Base-by-base conservation (phyloP, 495 filamentous ascomycete species). In the Oleoguttula mirabilis region DNA sequence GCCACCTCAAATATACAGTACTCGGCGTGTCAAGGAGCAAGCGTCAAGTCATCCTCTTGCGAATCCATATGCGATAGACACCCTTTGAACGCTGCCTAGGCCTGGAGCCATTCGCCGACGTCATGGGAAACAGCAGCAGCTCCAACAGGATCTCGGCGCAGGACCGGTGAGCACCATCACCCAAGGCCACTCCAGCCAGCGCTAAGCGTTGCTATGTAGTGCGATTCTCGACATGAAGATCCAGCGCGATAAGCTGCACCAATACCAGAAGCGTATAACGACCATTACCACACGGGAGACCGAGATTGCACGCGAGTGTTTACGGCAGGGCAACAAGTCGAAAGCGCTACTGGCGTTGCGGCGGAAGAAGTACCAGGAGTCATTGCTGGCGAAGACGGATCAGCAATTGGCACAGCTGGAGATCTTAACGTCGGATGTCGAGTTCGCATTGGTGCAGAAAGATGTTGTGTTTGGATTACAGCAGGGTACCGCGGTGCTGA, bases 201-300 rank as follows among this genome's bases (percentile, higher is more conserved):
- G n/a, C n/a, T n/a, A n/a, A n/a, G n/a, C n/a, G n/a, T n/a, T n/a
- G n/a, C n/a, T n/a, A 25, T 28, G 15, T 14, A 88, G 82, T 56
- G 90, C 90, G 25, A 95, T 96, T 60, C 80, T 95, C 44, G 86
- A 96, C 65, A 77, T 98, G 59, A 96, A 96, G 62, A 82, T 78
- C 66, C 92, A 98, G 64, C 88, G 90, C 58, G 90, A 98, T 70
- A 87, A 83, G 55, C 83, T 96, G 1, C 85, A 87, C 49, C 83
- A 92, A 55, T 95, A 98, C 64, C 86, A 93, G 60, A 77, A 79
- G 46, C 82, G 82, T 50, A 88, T 98, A 56, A 77, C 77, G 22
- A 67, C 81, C 38, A 74, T 98, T 16, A 93, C 90, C 10, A 64
- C 77, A 57, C 76, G 77, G 39, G 92, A 98, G 61, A 88, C 77